Evolutionary conservation across 208 protist genomes (phyloP).

Genomic region (Naegleria lovaniensis): DNA sequence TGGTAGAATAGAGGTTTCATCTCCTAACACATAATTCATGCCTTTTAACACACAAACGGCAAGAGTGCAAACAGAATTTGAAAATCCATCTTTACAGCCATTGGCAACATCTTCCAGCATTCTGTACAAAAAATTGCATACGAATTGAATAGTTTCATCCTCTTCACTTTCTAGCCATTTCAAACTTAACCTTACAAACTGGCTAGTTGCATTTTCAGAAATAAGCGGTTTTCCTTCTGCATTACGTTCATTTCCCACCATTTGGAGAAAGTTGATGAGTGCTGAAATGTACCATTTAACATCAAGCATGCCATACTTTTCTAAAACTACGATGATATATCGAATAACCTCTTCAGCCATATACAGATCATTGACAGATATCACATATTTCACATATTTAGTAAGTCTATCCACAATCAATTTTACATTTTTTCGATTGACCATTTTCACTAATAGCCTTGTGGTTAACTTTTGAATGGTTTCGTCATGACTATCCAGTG

Average conservation of each 20-base stretch:
- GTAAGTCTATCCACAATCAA: neutral
- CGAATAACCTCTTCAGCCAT: neutral
- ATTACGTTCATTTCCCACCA: neutral
- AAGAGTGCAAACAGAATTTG: neutral
- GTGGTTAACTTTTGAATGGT: neutral
- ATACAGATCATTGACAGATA: neutral
- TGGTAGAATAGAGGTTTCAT: neutral
- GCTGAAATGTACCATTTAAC: neutral
- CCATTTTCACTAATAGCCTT: neutral
- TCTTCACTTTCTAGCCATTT: too few relatives aligned
- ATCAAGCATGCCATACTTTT: neutral
- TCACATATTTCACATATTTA: neutral
- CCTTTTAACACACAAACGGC: neutral
- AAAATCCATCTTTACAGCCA: neutral
- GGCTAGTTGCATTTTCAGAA: neutral
- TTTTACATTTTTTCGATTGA: neutral
- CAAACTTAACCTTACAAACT: neutral
- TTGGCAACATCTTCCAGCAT: neutral
- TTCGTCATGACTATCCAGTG: neutral
- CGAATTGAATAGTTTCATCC: neutral
- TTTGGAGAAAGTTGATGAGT: neutral
- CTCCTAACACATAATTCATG: neutral
- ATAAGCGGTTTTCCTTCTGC: neutral
- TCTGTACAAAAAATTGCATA: neutral
- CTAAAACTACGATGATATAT: neutral